These are phyloP conservation scores for Phylloporus sp. DNA, from an alignment of 768 basidiomycete genomes.

Conservation along the genomic window DNA sequence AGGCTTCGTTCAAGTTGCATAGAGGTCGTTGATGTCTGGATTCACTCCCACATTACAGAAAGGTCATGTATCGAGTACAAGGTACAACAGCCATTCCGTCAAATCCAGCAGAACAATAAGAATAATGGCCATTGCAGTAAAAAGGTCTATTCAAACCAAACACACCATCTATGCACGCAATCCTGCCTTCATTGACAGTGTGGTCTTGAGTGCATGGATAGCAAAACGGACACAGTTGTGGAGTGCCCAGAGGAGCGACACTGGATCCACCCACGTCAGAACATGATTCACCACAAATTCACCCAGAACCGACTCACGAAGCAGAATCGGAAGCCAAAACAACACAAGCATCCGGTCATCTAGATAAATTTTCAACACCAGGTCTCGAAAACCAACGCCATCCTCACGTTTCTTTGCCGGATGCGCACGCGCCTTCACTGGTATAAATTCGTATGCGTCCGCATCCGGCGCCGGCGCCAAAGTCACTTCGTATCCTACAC, in stretches of 20 bases:
- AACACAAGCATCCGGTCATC: constrained; percentile 81
- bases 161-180: constrained; percentile 29
- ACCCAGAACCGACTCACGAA: constrained; percentile 49
- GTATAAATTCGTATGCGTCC: constrained; percentile 62
- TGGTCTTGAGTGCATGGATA: constrained; percentile 45
- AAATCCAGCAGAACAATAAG: constrained; percentile 20
- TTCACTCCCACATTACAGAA: constrained; percentile 16
- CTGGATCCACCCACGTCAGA: constrained; percentile 28
- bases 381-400: background rate
- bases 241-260: constrained; percentile 59
- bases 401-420: constrained; percentile 59
- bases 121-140: constrained; percentile 2
- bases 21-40: constrained; percentile 41
- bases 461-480: constrained; percentile 63
- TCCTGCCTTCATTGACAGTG: constrained; percentile 41
- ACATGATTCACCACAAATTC: background rate
- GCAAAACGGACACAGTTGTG: constrained; percentile 51
- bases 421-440: constrained; percentile 39
- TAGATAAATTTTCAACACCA: constrained; percentile 25
- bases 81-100: constrained; percentile 13
- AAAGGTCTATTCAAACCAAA: constrained; percentile 6
- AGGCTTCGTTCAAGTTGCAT: constrained; percentile 73
- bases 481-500: constrained; percentile 43
- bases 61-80: constrained; percentile 19
- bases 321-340: constrained; percentile 83